phyloP scores from a whole-genome alignment of 2,329 filamentous ascomycete species.

The Hirsutella thompsonii region DNA sequence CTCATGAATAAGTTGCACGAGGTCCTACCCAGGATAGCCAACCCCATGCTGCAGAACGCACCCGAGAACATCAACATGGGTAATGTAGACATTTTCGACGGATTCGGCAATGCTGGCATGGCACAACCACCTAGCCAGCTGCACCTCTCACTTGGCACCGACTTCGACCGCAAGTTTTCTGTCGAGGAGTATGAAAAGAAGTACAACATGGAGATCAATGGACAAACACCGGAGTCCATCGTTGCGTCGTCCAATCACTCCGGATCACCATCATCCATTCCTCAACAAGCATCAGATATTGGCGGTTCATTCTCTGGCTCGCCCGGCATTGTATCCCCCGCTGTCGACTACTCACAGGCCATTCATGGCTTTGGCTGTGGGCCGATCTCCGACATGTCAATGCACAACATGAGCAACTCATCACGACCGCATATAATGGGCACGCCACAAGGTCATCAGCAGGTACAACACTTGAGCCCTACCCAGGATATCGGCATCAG shows the following conservation, averaged over 20 bases:
- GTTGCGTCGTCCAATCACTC: conserved; percentile 18
- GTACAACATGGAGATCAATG: conserved; percentile 21
- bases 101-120: conserved; percentile 51
- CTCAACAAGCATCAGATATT: conserved; percentile 21
- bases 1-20: conserved; percentile 66
- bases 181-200: conserved; percentile 29
- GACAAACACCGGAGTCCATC: conserved; percentile 19
- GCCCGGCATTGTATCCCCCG: conserved; percentile 39
- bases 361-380: conserved; percentile 29
- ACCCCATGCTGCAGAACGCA: conserved; percentile 45
- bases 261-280: conserved; percentile 14
- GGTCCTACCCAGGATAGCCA: conserved; percentile 48
- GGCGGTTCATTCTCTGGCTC: conserved; percentile 39
- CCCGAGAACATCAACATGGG: conserved; percentile 41
- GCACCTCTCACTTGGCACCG: conserved; percentile 30
- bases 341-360: conserved; percentile 32
- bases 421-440: conserved; percentile 9
- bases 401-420: conserved; percentile 30
- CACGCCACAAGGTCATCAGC: conserved; percentile 12
- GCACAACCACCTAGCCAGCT: conserved; percentile 33
- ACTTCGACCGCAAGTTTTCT: conserved; percentile 32
- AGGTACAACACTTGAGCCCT: conserved; percentile 4
- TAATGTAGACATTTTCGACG: conserved; percentile 51
- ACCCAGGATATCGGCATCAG: conserved; percentile 16
- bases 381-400: conserved; percentile 39